Evolutionary conservation across 768 basidiomycete species (phyloP).

Genomic region (Artomyces pyxidatus): DNA sequence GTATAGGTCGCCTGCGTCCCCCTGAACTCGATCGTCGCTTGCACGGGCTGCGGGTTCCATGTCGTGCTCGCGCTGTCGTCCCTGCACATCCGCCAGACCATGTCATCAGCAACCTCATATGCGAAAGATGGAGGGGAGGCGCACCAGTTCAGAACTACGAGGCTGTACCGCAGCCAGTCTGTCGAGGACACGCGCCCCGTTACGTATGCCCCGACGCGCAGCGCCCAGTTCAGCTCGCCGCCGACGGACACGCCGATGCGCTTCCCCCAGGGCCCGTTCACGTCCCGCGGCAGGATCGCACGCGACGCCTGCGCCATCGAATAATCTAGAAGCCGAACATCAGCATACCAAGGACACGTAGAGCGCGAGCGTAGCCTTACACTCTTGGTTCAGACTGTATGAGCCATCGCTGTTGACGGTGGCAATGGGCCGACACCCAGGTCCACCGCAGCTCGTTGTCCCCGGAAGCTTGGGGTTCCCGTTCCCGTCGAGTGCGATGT

Average conservation of each 20-base stretch:
- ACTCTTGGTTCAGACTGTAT: slow-evolving; percentile 68
- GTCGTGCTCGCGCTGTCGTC: slow-evolving; percentile 39
- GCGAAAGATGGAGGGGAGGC: slow-evolving; percentile 24
- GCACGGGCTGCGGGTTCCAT: slow-evolving; percentile 49
- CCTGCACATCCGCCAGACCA: slow-evolving; percentile 22
- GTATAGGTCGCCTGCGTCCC: slow-evolving; percentile 65
- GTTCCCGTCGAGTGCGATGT: slow-evolving; percentile 54
- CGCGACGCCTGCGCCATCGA: slow-evolving; percentile 70
- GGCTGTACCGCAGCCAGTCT: slow-evolving; percentile 58
- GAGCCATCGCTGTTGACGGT: slow-evolving; percentile 57
- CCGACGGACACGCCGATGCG: slow-evolving; percentile 58
- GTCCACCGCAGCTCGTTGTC: slow-evolving; percentile 49
- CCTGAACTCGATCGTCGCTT: slow-evolving; percentile 55
- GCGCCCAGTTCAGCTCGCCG: slow-evolving; percentile 47
- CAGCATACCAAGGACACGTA: not conserved
- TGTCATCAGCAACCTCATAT: not conserved
- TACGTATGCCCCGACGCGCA: slow-evolving; percentile 59
- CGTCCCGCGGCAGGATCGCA: slow-evolving; percentile 62
- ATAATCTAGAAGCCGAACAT: slow-evolving; percentile 37
- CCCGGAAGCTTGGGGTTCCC: slow-evolving; percentile 63
- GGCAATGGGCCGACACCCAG: slow-evolving; percentile 59
- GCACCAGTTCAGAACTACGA: slow-evolving; percentile 70
- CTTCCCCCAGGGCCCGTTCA: slow-evolving; percentile 58
- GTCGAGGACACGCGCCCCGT: slow-evolving; percentile 43
- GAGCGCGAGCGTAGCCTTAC: slow-evolving; percentile 26